Percentiles rank a stretch among this genome's conserved stretches.
Conservation (phyloP, 2,329 filamentous ascomycete species). For the Colletotrichum sublineola region DNA sequence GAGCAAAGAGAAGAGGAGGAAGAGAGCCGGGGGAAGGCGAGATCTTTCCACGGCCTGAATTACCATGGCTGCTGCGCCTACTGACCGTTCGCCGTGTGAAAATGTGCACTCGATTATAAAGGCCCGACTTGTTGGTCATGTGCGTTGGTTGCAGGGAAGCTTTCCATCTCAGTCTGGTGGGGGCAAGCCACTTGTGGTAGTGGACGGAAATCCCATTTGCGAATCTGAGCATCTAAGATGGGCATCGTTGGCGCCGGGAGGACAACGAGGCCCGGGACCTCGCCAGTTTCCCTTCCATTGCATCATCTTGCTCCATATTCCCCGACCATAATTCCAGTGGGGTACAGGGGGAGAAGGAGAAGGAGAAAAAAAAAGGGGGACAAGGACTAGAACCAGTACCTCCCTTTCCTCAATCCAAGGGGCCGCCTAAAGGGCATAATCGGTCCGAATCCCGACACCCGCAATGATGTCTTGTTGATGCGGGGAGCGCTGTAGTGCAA, state of each 20-base stretch:
- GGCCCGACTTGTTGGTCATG: neutral
- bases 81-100: too few species aligned
- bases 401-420: neutral
- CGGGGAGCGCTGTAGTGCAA: constrained; percentile 19
- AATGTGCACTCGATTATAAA: too few species aligned
- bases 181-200: neutral
- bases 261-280: neutral
- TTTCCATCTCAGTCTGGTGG: neutral
- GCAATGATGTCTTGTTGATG: constrained; percentile 17
- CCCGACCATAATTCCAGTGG: neutral
- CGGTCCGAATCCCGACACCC: constrained; percentile 32
- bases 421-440: neutral
- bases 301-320: neutral
- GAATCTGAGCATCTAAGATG: too few species aligned
- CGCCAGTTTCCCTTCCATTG: neutral
- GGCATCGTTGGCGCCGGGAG: too few species aligned
- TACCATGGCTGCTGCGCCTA: neutral
- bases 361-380: neutral
- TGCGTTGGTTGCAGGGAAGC: neutral
- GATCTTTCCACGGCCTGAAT: neutral
- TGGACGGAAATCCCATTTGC: neutral
- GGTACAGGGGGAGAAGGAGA: neutral
- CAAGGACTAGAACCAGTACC: neutral
- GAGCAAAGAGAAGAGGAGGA: neutral
- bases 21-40: neutral